Percentiles rank a stretch among this genome's conserved stretches.
phyloP scores from a whole-genome alignment of 202 grass and related monocot genomes.

The Panicum hallii region DNA sequence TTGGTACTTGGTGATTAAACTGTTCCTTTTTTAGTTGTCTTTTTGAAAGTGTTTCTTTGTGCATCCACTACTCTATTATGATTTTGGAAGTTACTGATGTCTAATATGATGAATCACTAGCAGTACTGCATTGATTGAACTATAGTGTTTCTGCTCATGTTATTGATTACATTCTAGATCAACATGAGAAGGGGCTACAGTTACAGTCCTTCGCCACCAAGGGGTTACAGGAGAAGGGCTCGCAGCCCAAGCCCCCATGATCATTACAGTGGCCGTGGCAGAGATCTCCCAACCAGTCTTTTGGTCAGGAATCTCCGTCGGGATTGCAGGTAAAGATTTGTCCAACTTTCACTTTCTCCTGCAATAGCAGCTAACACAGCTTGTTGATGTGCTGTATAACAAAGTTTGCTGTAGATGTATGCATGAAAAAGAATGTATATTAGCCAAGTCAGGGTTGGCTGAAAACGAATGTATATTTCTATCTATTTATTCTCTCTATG shows the following conservation, averaged over 20 bases:
- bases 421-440: background rate
- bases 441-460: background rate
- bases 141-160: background rate
- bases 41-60: background rate
- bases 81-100: background rate
- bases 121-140: background rate
- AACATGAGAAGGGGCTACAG: slow-evolving; percentile 82
- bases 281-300: slow-evolving; percentile 93
- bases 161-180: slow-evolving; percentile 23
- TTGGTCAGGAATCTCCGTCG: slow-evolving; percentile 85
- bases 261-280: slow-evolving; percentile 54
- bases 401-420: slow-evolving; percentile 1
- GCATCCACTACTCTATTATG: background rate
- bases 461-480: background rate
- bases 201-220: slow-evolving; percentile 78
- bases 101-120: background rate
- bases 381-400: background rate
- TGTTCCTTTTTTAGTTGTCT: background rate
- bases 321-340: slow-evolving; percentile 72
- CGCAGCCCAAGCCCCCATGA: slow-evolving; percentile 71
- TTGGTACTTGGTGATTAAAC: background rate
- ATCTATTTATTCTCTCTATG: background rate
- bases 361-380: background rate
- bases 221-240: slow-evolving; percentile 71
- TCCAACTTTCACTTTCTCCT: background rate